A percentile compares a stretch with the other conserved stretches of the same genome.
These are phyloP conservation scores for Heterobasidion occidentale DNA, from an alignment of 1,284 basidiomycete genomes.

Conservation along the genomic window DNA sequence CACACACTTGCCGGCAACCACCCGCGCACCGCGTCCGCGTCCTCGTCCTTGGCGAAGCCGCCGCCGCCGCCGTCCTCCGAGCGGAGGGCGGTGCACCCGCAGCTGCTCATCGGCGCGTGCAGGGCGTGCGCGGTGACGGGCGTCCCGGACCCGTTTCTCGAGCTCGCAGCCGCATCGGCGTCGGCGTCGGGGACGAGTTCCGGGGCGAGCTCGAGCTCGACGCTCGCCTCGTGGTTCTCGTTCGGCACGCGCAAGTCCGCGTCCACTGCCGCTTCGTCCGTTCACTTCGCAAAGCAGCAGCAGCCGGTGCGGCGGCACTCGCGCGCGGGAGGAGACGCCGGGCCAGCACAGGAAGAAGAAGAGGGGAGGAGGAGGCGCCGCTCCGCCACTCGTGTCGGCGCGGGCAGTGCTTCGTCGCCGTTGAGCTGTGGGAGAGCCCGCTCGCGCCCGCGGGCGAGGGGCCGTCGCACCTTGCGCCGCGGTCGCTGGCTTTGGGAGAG, in stretches of 20 bases:
- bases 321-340: too few relatives aligned
- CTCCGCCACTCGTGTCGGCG: not conserved
- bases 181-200: conserved; percentile 5
- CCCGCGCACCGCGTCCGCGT: not conserved
- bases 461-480: not conserved
- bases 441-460: not conserved
- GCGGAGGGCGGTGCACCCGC: not conserved
- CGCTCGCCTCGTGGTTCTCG: conserved; percentile 10
- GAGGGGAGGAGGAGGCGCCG: not conserved
- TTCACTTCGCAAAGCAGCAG: not conserved
- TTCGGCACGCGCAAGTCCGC: conserved; percentile 10
- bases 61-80: too few relatives aligned
- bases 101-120: not conserved
- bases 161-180: conserved; percentile 2
- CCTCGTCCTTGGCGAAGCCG: not conserved
- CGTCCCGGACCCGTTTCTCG: not conserved
- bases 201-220: conserved; percentile 4
- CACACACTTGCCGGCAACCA: not conserved
- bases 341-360: too few relatives aligned
- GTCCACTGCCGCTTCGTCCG: not conserved
- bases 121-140: not conserved
- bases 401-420: not conserved
- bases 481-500: too few relatives aligned
- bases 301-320: too few relatives aligned
- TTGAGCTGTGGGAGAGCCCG: not conserved